Evolutionary conservation across 225 moss, liverwort and hornwort species (phyloP), one percentile per base, ranked within the genome.

Genomic region (Bryoerythrophyllum caledonicum): DNA sequence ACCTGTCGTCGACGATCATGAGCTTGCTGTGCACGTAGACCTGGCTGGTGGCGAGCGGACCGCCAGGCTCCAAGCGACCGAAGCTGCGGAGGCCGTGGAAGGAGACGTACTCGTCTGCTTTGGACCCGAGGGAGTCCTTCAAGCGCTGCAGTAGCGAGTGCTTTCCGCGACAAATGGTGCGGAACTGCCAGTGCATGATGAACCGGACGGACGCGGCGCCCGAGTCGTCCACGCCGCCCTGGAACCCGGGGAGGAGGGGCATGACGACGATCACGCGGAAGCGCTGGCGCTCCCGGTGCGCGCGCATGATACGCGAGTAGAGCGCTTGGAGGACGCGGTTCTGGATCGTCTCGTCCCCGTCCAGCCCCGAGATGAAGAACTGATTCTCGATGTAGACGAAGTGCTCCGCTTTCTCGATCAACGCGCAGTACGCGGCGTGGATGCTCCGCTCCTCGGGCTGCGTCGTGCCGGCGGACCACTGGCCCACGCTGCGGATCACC

Each of bases 21-120:
- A 87, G 80, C 76, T 87, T 87, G 70, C 84, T 87, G 57, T 87
- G 86, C 1, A 87, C 86, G 4, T 87, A 87, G n/a, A 87, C 60
- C 70, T 87, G 86, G 57, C 86, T 87, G 2, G 86, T 87, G 56
- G 84, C 86, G 26, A 87, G 48, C 1, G 81, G 86, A 14, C 86
- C 86, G 6, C 69, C 49, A 5, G 32, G 32, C 55, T 81, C 76
- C 26, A 81, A 25, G 16, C 76, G 74, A 17, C 81, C 86, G 23
- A 76, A 66, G 69, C 57, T 81, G 24, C 86, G 86, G 37, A 87
- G 84, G 35, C 86, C 86, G 43, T 84, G 67, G 79, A 84, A 81
- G 5, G 84, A 84, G 21, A 87, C 76, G n/a, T 78, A 84, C 23
- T 87, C 70, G 21, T 46, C 48, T 3, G 76, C 81, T 60, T 68